Percentiles rank a stretch among this genome's conserved stretches.
phyloP scores from a whole-genome alignment of 1,139 yeast genomes.

The Candida glucosophila region DNA sequence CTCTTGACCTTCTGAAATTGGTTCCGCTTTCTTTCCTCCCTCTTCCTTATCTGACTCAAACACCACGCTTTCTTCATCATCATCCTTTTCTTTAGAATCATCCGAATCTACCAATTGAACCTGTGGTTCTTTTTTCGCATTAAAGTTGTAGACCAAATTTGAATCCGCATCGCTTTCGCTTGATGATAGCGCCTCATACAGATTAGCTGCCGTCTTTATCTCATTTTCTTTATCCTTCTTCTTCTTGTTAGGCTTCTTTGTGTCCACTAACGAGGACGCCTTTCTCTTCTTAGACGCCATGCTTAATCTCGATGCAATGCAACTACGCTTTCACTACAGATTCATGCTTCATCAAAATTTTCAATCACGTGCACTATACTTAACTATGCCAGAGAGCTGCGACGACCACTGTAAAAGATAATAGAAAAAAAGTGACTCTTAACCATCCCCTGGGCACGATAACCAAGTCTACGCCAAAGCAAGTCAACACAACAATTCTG shows the following conservation, averaged over 20 bases:
- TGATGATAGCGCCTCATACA: constrained; percentile 12
- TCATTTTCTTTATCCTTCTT: constrained; percentile 7
- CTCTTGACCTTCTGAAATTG: constrained; percentile 9
- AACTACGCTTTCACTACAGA: no score
- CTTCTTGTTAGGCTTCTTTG: constrained; percentile 12
- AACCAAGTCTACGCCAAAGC: no score
- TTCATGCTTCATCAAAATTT: no score
- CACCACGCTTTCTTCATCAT: constrained; percentile 20
- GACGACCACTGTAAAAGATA: no score
- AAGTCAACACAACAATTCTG: no score
- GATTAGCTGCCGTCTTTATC: constrained; percentile 9
- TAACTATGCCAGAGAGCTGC: no score
- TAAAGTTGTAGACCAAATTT: constrained; percentile 14
- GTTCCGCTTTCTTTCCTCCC: constrained; percentile 14
- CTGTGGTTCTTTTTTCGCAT: constrained; percentile 11
- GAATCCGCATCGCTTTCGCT: constrained; percentile 16
- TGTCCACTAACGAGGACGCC: no score
- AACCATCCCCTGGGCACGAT: no score
- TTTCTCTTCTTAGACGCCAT: constrained; percentile 18
- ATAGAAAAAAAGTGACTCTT: no score
- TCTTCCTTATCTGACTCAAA: constrained; percentile 25
- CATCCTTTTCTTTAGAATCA: constrained; percentile 5
- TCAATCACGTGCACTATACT: no score
- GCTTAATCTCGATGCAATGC: no score
- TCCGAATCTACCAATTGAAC: constrained; percentile 20